A percentile compares a stretch with the other conserved stretches of the same genome.
Conservation (phyloP, 306 rosid genomes). For the Oxytropis ochrocephala region DNA sequence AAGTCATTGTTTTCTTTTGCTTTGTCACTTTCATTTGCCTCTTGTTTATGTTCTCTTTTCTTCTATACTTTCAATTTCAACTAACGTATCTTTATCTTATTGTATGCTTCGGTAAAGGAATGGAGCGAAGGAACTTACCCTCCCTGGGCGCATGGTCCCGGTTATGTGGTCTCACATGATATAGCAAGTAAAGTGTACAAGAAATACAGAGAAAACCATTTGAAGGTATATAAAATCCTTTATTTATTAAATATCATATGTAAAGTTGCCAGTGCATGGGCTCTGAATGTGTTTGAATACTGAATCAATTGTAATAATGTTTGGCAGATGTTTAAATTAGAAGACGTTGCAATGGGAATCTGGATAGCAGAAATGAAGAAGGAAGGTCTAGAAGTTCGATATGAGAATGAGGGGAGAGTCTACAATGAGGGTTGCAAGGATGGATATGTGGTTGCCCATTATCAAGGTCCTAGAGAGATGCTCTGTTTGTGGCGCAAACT, state of each 20-base stretch:
- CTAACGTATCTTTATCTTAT: constrained; percentile 6
- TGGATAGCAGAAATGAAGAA: constrained; percentile 88
- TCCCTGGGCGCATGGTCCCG: constrained; percentile 99
- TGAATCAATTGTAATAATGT: constrained; percentile 18
- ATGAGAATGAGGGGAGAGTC: constrained; percentile 62
- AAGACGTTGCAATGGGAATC: constrained; percentile 99
- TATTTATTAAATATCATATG: not conserved
- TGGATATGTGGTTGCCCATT: constrained; percentile 90
- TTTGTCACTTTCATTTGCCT: not conserved
- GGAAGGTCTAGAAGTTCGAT: constrained; percentile 56
- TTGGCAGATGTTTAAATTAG: constrained; percentile 90
- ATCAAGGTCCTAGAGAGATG: constrained; percentile 97
- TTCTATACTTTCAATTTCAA: not conserved
- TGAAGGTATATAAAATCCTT: constrained; percentile 53
- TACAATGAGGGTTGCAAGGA: constrained; percentile 75
- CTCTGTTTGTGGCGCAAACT: constrained; percentile 94
- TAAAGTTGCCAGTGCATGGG: not conserved
- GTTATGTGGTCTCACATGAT: constrained; percentile 82
- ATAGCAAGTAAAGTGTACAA: constrained; percentile 63
- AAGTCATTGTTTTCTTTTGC: not conserved
- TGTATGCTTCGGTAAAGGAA: constrained; percentile 52
- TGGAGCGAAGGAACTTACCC: constrained; percentile 84
- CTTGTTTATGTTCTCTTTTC: not conserved
- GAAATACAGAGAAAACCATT: constrained; percentile 53
- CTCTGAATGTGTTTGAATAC: constrained; percentile 9